These are phyloP conservation scores for Pyrenopolyporus hunteri DNA, from an alignment of 495 filamentous ascomycete species.

Conservation along the genomic window DNA sequence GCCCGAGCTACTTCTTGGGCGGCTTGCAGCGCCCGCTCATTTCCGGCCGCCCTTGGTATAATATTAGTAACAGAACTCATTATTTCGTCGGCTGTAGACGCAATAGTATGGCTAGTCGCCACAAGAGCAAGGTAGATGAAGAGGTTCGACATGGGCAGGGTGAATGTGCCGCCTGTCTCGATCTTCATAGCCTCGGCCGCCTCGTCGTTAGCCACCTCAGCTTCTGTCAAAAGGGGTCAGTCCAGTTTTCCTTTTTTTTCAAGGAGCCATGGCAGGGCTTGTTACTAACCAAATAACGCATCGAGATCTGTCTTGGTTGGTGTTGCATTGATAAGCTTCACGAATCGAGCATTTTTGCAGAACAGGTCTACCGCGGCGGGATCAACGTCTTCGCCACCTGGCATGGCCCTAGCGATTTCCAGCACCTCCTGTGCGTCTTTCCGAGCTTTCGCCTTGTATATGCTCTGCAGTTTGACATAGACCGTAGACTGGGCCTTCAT, in stretches of 20 bases:
- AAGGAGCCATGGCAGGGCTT: constrained; percentile 2
- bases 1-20: constrained; percentile 74
- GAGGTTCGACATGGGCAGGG: constrained; percentile 67
- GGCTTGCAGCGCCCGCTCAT: constrained; percentile 56
- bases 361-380: constrained; percentile 87
- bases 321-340: constrained; percentile 75
- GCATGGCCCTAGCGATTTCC: constrained; percentile 64
- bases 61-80: constrained; percentile 47
- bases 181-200: constrained; percentile 48
- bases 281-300: constrained; percentile 38
- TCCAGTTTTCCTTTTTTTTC: too few species aligned
- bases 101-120: constrained; percentile 55
- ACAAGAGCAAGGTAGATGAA: constrained; percentile 78
- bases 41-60: constrained; percentile 53
- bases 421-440: constrained; percentile 80
- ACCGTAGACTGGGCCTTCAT: constrained; percentile 97
- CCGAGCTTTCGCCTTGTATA: constrained; percentile 90
- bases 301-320: constrained; percentile 35
- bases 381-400: constrained; percentile 62
- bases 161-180: constrained; percentile 42
- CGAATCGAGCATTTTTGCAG: constrained; percentile 93
- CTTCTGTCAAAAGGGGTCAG: constrained; percentile 27
- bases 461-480: constrained; percentile 89
- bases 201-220: constrained; percentile 50
- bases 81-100: constrained; percentile 54